Evolutionary conservation across 2,329 filamentous ascomycete genomes (phyloP).

Genomic region (Fusarium beomiforme): DNA sequence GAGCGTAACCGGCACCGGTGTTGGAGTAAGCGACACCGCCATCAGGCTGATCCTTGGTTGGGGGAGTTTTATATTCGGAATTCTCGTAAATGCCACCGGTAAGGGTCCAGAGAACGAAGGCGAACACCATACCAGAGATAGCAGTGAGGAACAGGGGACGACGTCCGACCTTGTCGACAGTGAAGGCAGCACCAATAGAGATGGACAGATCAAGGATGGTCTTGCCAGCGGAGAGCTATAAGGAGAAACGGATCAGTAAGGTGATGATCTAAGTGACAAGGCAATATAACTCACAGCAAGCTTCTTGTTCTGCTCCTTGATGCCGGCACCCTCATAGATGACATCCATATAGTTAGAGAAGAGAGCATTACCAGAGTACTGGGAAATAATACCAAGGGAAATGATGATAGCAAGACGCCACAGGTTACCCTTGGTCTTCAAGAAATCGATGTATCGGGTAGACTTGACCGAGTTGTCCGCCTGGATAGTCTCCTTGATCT

Average conservation of each 20-base stretch:
- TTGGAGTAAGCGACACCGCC: constrained; percentile 50
- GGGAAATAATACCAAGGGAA: constrained; percentile 72
- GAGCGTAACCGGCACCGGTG: constrained; percentile 59
- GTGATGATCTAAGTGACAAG: too few relatives aligned
- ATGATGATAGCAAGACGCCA: constrained; percentile 70
- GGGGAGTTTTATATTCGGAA: constrained; percentile 39
- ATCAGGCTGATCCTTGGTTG: constrained; percentile 30
- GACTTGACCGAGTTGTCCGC: constrained; percentile 62
- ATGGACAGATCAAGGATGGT: constrained; percentile 68
- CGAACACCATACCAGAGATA: constrained; percentile 58
- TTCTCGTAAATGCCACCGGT: constrained; percentile 63
- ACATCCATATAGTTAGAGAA: constrained; percentile 74
- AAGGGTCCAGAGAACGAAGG: constrained; percentile 62
- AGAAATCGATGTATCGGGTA: constrained; percentile 68
- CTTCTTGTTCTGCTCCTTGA: constrained; percentile 65
- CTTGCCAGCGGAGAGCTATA: constrained; percentile 61
- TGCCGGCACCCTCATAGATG: constrained; percentile 70
- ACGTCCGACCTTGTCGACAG: constrained; percentile 61
- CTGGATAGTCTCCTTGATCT: constrained; percentile 72
- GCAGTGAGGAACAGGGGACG: constrained; percentile 64
- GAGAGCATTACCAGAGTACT: constrained; percentile 74
- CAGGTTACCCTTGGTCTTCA: constrained; percentile 71
- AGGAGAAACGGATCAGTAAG: neutral
- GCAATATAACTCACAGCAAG: constrained; percentile 54
- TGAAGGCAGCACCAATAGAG: constrained; percentile 62